phyloP scores from a whole-genome alignment of 2,329 filamentous ascomycete genomes.

The Cercospora sp. region DNA sequence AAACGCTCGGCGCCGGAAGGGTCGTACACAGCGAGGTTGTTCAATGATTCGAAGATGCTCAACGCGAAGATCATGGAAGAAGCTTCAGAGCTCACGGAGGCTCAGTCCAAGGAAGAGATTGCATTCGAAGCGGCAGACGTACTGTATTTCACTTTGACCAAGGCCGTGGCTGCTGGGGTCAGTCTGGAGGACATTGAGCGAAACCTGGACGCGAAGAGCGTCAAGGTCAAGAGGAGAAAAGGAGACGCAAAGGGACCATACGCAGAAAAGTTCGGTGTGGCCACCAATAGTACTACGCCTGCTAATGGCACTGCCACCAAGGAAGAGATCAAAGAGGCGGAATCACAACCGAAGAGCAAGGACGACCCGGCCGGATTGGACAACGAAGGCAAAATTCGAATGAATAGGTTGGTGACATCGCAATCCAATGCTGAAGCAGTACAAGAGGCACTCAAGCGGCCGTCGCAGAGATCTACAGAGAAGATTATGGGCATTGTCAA shows the following conservation, averaged over 20 bases:
- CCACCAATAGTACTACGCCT: constrained; percentile 23
- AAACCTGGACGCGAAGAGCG: constrained; percentile 88
- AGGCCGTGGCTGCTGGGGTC: constrained; percentile 81
- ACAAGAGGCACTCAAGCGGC: constrained; percentile 74
- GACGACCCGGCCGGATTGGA: constrained; percentile 52
- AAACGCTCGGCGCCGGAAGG: constrained; percentile 81
- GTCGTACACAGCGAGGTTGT: constrained; percentile 90
- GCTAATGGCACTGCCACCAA: constrained; percentile 30
- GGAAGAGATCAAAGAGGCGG: constrained; percentile 52
- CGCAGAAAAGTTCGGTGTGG: constrained; percentile 76
- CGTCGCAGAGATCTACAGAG: constrained; percentile 93
- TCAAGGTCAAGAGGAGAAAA: constrained; percentile 90
- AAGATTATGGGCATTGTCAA: constrained; percentile 86
- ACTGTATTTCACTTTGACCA: constrained; percentile 92
- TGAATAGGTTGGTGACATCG: constrained; percentile 75
- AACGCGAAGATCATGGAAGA: constrained; percentile 98
- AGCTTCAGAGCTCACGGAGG: constrained; percentile 89
- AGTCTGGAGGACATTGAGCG: constrained; percentile 85
- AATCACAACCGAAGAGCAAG: constrained; percentile 54
- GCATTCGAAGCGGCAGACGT: constrained; percentile 94
- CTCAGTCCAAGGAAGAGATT: constrained; percentile 76
- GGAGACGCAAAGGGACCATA: constrained; percentile 94
- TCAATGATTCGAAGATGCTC: constrained; percentile 85
- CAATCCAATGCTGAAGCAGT: constrained; percentile 66
- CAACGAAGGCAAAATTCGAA: constrained; percentile 66